Base-by-base conservation (phyloP, 768 basidiomycete genomes). In the Cystobasidium tubakii region DNA sequence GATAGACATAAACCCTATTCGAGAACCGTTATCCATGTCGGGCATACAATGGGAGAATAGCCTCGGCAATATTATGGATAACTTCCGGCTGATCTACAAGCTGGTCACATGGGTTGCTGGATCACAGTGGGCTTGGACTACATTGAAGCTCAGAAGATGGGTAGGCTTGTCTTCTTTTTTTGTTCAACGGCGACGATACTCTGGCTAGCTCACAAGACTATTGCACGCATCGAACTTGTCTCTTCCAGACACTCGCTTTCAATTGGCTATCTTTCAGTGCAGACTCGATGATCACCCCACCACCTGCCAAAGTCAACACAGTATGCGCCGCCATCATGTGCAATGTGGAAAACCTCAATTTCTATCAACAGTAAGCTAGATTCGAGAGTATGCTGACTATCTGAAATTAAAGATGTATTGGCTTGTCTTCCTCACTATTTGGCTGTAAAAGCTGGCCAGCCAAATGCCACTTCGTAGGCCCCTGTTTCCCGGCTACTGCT, bases 211-310 rank as follows among this genome's bases (percentile, higher is more conserved):
- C n/a, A n/a, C n/a, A n/a, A n/a, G n/a, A n/a, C n/a, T n/a, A n/a
- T n/a, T n/a, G n/a, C n/a, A n/a, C n/a, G n/a, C n/a, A n/a, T n/a
- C n/a, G n/a, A n/a, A n/a, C n/a, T n/a, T n/a, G n/a, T n/a, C n/a
- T n/a, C n/a, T n/a, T n/a, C n/a, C n/a, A 67, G 66, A 42, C 42
- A 42, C 50, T 67, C 43, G 66, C 44, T 44, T 67, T 67, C 46
- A 67, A 54, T 27, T 33, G 44, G 43, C 66, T 67, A 15, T 46
- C 42, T 10, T 25, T 67, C 39, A 29, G 42, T 46, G 66, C 66
- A 21, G 66, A 67, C 29, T 46, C 50, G n/a, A 34, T 43, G 21
- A 67, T 67, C n/a, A 46, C 66, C 19, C 66, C 66, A 27, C 66
- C 66, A 9, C 66, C 66, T 67, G 66, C 21, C 2, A 7, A 29